A percentile compares a stretch with the other conserved stretches of the same genome.
These are phyloP conservation scores for Aspergillus persii DNA, from an alignment of 2,329 filamentous ascomycete species.

Conservation along the genomic window DNA sequence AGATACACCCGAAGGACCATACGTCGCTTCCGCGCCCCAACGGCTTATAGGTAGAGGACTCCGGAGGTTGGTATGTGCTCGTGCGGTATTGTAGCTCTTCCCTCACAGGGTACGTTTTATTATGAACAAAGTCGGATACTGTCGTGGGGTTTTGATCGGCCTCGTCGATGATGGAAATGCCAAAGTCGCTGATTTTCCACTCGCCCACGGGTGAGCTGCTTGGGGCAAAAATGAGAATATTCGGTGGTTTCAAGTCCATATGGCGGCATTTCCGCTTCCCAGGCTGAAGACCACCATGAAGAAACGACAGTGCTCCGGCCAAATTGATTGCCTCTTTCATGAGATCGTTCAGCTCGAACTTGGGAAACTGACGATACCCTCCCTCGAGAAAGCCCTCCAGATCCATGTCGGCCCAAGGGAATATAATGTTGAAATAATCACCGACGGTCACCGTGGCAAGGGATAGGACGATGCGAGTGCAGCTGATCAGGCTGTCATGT, in stretches of 20 bases:
- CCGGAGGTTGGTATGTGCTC: conserved; percentile 15
- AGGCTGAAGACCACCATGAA: conserved; percentile 10
- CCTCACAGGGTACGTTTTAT: background rate
- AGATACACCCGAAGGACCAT: conserved; percentile 24
- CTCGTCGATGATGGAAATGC: conserved; percentile 15
- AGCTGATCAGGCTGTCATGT: conserved; percentile 3
- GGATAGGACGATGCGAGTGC: conserved; percentile 10
- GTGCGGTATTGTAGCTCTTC: background rate
- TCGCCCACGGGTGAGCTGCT: conserved; percentile 11
- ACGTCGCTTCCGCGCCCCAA: conserved; percentile 17
- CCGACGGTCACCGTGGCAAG: conserved; percentile 11
- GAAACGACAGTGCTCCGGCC: conserved; percentile 13
- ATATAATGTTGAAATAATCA: conserved; percentile 17
- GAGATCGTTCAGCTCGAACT: conserved; percentile 6
- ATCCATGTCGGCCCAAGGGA: conserved; percentile 15
- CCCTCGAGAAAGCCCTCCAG: conserved; percentile 14
- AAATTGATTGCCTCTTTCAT: conserved; percentile 11
- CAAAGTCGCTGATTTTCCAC: conserved; percentile 28
- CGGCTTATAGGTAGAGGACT: background rate
- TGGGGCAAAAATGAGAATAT: conserved; percentile 20
- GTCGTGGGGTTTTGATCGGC: background rate
- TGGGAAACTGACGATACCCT: background rate
- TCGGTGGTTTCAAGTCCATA: conserved; percentile 22
- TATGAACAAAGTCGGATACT: background rate
- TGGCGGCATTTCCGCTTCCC: conserved; percentile 7